phyloP scores from a whole-genome alignment of 2,329 filamentous ascomycete genomes.

The Exophiala alcalophila region DNA sequence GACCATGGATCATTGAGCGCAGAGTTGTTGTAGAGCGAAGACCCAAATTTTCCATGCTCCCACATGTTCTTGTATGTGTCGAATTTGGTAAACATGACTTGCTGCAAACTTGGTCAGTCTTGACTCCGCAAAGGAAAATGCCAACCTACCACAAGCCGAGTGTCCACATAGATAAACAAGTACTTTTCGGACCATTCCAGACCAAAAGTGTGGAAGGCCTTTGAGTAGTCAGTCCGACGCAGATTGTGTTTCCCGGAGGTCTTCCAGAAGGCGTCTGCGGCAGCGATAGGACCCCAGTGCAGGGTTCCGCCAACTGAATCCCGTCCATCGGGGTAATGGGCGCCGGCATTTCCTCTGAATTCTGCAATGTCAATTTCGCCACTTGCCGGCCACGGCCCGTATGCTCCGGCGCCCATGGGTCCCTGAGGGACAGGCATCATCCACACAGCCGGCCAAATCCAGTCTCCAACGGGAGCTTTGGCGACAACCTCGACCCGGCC shows the following conservation, averaged over 20 bases:
- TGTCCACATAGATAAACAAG: conserved; percentile 54
- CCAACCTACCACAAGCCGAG: too few species aligned
- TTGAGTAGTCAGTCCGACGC: conserved; percentile 32
- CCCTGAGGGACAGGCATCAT: conserved; percentile 55
- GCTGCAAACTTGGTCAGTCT: too few species aligned
- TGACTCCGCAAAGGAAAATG: too few species aligned
- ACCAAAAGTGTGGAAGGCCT: conserved; percentile 51
- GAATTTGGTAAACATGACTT: conserved; percentile 33
- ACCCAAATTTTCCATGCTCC: conserved; percentile 42
- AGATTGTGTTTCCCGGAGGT: conserved; percentile 33
- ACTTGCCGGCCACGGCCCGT: conserved; percentile 52
- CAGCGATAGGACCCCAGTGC: conserved; percentile 46
- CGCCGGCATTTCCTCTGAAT: conserved; percentile 46
- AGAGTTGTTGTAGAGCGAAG: conserved; percentile 42
- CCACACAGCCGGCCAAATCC: conserved; percentile 54
- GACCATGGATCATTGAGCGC: conserved; percentile 47
- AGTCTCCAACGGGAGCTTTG: conserved; percentile 53
- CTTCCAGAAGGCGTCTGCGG: conserved; percentile 33
- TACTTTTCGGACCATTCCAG: conserved; percentile 54
- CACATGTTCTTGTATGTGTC: conserved; percentile 33
- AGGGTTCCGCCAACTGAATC: conserved; percentile 46
- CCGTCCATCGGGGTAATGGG: conserved; percentile 42
- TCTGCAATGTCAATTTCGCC: conserved; percentile 57
- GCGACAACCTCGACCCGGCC: conserved; percentile 55
- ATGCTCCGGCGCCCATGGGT: conserved; percentile 41